These are phyloP conservation scores for Malassezia restricta DNA, from an alignment of 1,284 basidiomycete species.

Conservation along the genomic window DNA sequence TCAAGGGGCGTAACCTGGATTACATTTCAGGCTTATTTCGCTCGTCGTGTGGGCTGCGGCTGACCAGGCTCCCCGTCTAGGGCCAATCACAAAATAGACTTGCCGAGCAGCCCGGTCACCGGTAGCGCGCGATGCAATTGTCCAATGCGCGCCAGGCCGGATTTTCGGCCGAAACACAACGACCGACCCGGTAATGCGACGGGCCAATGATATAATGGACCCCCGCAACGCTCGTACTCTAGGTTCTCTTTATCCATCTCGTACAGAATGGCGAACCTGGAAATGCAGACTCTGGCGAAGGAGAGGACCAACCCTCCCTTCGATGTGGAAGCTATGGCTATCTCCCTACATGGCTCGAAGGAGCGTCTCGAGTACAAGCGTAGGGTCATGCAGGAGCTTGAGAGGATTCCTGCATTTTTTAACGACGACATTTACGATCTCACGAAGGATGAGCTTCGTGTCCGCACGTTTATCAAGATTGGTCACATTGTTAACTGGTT, in stretches of 20 bases:
- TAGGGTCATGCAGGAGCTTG: slow-evolving; percentile 50
- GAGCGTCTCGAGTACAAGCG: slow-evolving; percentile 41
- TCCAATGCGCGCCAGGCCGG: not conserved
- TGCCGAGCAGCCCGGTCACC: not conserved
- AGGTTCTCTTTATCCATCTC: not conserved
- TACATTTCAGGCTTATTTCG: too few relatives aligned
- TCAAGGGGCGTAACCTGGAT: not conserved
- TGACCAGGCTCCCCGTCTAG: not conserved
- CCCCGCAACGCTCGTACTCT: not conserved
- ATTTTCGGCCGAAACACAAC: not conserved
- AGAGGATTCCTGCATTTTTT: slow-evolving; percentile 51
- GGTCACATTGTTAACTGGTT: slow-evolving; percentile 37
- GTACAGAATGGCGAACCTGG: slow-evolving; percentile 25
- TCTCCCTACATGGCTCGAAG: slow-evolving; percentile 47
- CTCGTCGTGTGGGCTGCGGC: too few relatives aligned
- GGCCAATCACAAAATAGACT: not conserved
- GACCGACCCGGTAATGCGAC: not conserved
- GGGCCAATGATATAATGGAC: not conserved
- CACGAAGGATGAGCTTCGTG: slow-evolving; percentile 51
- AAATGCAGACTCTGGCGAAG: slow-evolving; percentile 46
- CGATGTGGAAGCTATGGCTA: slow-evolving; percentile 48
- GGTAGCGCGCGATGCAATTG: not conserved
- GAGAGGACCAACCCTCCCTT: slow-evolving; percentile 51
- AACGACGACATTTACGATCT: slow-evolving; percentile 53
- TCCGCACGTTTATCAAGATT: slow-evolving; percentile 35